Percentiles rank a stretch among this genome's conserved stretches.
Conservation (phyloP, 352 stramenopile species). For the Achlya hypogyna region DNA sequence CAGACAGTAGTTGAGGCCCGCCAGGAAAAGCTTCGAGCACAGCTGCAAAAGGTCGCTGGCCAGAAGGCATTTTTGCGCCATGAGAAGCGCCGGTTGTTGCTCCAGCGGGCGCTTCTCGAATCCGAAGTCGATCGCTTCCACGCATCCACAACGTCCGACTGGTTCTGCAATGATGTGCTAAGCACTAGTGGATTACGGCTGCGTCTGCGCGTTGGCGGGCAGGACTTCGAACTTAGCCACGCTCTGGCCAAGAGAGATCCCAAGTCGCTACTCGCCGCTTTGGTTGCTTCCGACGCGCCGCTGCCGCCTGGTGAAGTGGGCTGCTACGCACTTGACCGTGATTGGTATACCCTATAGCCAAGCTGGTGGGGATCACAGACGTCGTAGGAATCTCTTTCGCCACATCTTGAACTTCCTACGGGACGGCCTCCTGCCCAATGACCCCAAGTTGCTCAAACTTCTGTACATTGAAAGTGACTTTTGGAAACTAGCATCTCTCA, state of each 20-base stretch:
- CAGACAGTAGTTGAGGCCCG: constrained; percentile 8
- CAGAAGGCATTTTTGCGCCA: constrained; percentile 60
- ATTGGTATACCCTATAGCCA: constrained; percentile 36
- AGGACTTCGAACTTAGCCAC: constrained; percentile 63
- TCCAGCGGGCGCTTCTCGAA: constrained; percentile 61
- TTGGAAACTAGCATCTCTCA: constrained; percentile 70
- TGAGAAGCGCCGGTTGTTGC: constrained; percentile 63
- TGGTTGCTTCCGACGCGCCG: constrained; percentile 55
- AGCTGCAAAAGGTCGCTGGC: constrained; percentile 19
- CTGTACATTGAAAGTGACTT: constrained; percentile 77
- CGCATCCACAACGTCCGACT: constrained; percentile 57
- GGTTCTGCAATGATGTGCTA: constrained; percentile 42
- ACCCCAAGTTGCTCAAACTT: constrained; percentile 50
- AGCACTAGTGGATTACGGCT: constrained; percentile 25
- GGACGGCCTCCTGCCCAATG: constrained; percentile 56
- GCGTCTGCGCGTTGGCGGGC: constrained; percentile 53
- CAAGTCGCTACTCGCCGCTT: constrained; percentile 50
- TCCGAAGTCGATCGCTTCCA: constrained; percentile 68
- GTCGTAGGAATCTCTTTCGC: constrained; percentile 51
- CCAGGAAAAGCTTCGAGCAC: constrained; percentile 10
- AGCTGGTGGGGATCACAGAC: neutral
- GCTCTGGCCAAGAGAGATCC: constrained; percentile 42
- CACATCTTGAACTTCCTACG: constrained; percentile 70
- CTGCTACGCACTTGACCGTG: constrained; percentile 63
- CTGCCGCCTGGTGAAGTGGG: constrained; percentile 44